Conservation (phyloP, 164 flowering plant genomes). For the Hamamelis virginiana region DNA sequence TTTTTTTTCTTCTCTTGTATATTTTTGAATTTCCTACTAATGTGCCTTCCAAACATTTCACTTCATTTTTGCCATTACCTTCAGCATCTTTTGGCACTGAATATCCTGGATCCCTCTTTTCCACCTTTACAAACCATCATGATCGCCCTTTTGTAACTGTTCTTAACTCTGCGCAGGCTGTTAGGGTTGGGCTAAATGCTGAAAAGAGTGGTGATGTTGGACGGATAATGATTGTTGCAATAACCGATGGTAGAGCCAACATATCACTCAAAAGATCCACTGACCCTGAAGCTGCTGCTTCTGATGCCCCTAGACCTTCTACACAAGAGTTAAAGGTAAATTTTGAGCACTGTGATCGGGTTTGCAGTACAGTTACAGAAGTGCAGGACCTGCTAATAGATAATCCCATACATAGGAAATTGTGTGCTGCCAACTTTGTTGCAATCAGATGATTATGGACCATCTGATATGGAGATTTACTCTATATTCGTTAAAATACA, state of each 20-base stretch:
- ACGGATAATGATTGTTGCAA: conserved; percentile 89
- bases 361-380: neutral
- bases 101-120: neutral
- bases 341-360: neutral
- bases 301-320: conserved; percentile 84
- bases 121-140: too few species aligned
- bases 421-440: neutral
- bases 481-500: neutral
- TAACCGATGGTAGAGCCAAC: conserved; percentile 97
- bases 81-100: too few species aligned
- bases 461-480: neutral
- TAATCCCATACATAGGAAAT: neutral
- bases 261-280: conserved; percentile 85
- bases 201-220: conserved; percentile 99
- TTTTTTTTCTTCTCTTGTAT: too few species aligned
- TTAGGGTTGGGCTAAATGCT: conserved; percentile 92
- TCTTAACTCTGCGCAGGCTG: conserved; percentile 53
- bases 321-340: conserved; percentile 80
- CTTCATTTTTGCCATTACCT: too few species aligned
- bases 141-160: neutral
- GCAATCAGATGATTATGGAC: neutral
- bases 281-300: conserved; percentile 70
- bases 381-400: neutral
- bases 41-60: too few species aligned
- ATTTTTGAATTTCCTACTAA: too few species aligned